Evolutionary conservation across 805 yeast species (phyloP).

Genomic region (Grigorovia yakushimaensis): DNA sequence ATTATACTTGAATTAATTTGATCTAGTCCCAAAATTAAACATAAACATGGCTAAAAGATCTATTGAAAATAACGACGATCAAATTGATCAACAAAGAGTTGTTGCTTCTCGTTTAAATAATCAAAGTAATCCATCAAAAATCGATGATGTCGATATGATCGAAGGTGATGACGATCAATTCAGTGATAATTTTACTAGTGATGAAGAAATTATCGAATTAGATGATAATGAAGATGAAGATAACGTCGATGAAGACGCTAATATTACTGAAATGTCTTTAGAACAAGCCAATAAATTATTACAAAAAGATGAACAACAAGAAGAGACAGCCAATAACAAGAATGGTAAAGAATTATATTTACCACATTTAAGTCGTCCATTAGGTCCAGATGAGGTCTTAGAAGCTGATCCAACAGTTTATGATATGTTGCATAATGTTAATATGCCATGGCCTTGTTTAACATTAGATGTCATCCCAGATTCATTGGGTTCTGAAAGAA

Average conservation of each 20-base stretch:
- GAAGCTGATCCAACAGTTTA: constrained; percentile 96
- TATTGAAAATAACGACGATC: constrained; percentile 26
- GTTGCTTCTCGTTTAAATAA: constrained; percentile 33
- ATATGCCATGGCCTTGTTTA: constrained; percentile 94
- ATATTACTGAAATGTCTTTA: constrained; percentile 29
- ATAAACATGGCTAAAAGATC: constrained; percentile 41
- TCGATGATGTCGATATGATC: constrained; percentile 39
- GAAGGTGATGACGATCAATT: constrained; percentile 73
- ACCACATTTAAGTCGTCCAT: constrained; percentile 81
- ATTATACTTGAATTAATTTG: neutral
- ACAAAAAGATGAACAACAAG: constrained; percentile 30
- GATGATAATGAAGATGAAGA: constrained; percentile 50
- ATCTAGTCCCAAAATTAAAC: neutral
- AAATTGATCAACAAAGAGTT: constrained; percentile 32
- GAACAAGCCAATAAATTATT: constrained; percentile 29
- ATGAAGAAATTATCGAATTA: constrained; percentile 76
- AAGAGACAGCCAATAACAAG: constrained; percentile 27
- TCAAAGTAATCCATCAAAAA: constrained; percentile 15
- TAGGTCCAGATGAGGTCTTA: constrained; percentile 91
- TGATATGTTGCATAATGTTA: constrained; percentile 91
- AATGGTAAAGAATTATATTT: constrained; percentile 48
- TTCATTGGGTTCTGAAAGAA: constrained; percentile 74
- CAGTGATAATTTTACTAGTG: constrained; percentile 89
- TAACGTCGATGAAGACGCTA: constrained; percentile 25
- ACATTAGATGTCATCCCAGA: constrained; percentile 88